A percentile compares a stretch with the other conserved stretches of the same genome.
Evolutionary conservation across 2,329 filamentous ascomycete species (phyloP).

Genomic region (Dendryphion nanum): DNA sequence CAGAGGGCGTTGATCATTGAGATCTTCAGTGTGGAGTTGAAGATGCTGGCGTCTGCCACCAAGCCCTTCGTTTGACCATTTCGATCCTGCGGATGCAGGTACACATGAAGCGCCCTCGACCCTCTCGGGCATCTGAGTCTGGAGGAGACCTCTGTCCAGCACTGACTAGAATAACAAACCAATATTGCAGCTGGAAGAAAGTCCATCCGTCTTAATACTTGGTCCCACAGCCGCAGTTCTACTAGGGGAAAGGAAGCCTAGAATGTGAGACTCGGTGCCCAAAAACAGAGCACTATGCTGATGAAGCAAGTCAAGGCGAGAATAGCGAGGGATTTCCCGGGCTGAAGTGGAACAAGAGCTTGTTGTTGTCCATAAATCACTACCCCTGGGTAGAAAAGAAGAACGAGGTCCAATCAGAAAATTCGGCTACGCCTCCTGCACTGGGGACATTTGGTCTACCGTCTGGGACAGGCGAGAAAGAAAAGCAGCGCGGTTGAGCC

Average conservation of each 20-base stretch:
- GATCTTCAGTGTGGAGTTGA: constrained; percentile 17
- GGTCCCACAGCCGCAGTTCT: too few species aligned
- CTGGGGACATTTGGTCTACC: constrained; percentile 11
- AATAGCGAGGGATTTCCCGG: constrained; percentile 10
- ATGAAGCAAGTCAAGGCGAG: constrained; percentile 5
- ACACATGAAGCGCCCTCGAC: too few species aligned
- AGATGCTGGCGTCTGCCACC: constrained; percentile 30
- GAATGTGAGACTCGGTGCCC: constrained; percentile 1
- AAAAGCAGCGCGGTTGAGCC: too few species aligned
- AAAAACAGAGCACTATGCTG: constrained; percentile 1
- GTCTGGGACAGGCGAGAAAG: too few species aligned
- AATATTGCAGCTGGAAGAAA: too few species aligned
- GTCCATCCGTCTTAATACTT: too few species aligned
- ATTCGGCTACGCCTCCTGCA: constrained; percentile 5
- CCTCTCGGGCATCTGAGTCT: too few species aligned
- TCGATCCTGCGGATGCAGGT: constrained; percentile 29
- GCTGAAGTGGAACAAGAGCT: constrained; percentile 9
- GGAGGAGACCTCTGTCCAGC: too few species aligned
- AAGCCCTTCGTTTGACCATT: constrained; percentile 17
- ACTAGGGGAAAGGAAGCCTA: too few species aligned
- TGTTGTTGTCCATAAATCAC: constrained; percentile 1
- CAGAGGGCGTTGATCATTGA: too few species aligned
- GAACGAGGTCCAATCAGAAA: constrained; percentile 12
- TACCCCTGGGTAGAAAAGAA: constrained; percentile 7
- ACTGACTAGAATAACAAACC: too few species aligned